Evolutionary conservation across 148 eudicot genomes (phyloP), one percentile per base, ranked within the genome.

Genomic region (Agrostemma githago): DNA sequence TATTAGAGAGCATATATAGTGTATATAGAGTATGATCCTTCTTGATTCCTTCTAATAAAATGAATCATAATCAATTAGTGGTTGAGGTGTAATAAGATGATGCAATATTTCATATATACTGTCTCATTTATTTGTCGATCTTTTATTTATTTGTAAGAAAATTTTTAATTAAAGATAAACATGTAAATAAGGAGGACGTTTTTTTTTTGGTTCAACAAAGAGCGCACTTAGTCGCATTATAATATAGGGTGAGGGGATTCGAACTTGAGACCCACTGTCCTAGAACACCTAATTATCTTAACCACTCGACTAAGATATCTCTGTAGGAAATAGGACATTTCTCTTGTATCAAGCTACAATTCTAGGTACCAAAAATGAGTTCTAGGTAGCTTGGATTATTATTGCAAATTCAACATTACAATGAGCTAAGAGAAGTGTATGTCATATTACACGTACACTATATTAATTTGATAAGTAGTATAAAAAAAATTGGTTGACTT

Each of bases 1-100:
- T 70, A 71, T 71, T 61, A 51, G 71, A 3, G 58, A 58, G 74
- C 71, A 72, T 75, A 75, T 75, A 26, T 26, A 26, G 34, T 26
- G 34, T 26, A 26, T 26, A 26, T 26, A 26, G 34, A 75, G 72
- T 69, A 75, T 77, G 39, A 66, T 64, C 53, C 71, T 51, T 7
- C 66, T 72, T 71, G 42, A 65, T 58, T 72, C 80, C 16, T 4
- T 34, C 59, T 57, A 16, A 26, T n/a, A 16, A 68, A 15, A 69
- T 69, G 72, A 69, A 69, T 69, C 72, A 46, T 68, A 41, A 69
- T 3, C 19, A 69, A 19, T 70, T 14, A 48, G 54, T 51, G 43
- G 19, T 17, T 5, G 56, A 20, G 20, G 16, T 66, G 54, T 67
- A 42, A 43, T 67, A 42, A 43, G 26, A 67, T 1, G 15, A 67